Evolutionary conservation across 768 basidiomycete species (phyloP).

Genomic region (Boletellus ananiceps): DNA sequence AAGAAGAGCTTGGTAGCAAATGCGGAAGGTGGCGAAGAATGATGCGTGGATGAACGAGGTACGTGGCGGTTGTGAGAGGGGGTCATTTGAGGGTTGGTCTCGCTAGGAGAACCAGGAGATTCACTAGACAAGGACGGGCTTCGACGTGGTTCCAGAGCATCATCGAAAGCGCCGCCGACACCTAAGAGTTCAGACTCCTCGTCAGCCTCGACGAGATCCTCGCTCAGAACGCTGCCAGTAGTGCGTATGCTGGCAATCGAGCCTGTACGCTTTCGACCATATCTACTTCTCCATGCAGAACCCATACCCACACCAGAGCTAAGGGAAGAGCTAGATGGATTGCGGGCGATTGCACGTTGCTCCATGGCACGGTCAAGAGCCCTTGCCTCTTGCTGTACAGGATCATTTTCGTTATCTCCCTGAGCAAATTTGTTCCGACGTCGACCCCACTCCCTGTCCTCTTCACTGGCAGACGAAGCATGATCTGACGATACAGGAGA

Average conservation of each 20-base stretch:
- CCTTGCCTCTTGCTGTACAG: conserved; percentile 72
- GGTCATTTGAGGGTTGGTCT: conserved; percentile 23
- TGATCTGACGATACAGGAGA: conserved; percentile 53
- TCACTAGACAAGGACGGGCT: conserved; percentile 34
- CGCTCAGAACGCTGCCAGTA: conserved; percentile 65
- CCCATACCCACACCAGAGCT: conserved; percentile 66
- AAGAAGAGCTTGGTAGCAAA: conserved; percentile 59
- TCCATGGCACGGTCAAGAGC: conserved; percentile 88
- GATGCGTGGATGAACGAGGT: conserved; percentile 4
- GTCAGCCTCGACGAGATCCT: conserved; percentile 78
- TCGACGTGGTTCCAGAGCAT: conserved; percentile 30
- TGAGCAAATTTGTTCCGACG: conserved; percentile 49
- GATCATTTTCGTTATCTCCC: conserved; percentile 45
- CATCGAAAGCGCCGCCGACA: conserved; percentile 60
- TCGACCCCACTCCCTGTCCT: conserved; percentile 81
- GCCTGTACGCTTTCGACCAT: conserved; percentile 66
- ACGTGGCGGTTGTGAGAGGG: conserved; percentile 19
- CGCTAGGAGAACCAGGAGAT: conserved; percentile 33
- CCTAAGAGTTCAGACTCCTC: conserved; percentile 72
- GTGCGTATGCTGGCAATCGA: conserved; percentile 73
- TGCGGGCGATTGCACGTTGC: conserved; percentile 71
- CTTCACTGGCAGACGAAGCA: conserved; percentile 51
- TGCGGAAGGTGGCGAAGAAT: conserved; percentile 45
- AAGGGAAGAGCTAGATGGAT: conserved; percentile 61
- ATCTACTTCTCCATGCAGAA: conserved; percentile 59